Evolutionary conservation across 106 monocot genomes (phyloP), one percentile per base, ranked within the genome.

Genomic region (Posidonia australis): DNA sequence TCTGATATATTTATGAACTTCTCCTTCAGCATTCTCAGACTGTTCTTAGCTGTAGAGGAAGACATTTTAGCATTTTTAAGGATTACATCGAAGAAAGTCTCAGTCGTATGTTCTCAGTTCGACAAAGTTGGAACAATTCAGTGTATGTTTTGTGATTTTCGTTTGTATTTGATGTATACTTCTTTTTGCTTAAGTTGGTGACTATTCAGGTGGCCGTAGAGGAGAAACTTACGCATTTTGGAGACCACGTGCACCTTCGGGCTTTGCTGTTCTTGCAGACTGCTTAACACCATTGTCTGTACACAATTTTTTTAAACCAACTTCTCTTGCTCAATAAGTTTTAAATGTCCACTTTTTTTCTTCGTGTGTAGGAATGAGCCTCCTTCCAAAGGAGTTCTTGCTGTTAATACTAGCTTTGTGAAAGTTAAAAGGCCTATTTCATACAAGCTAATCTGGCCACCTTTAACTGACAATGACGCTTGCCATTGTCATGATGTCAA

Each of bases 1-100:
- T 98, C 98, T 64, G 82, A 85, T 69, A 77, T 98, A 78, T 83
- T 79, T 69, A 83, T 91, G 87, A 98, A 98, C 63, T 88, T 98
- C 53, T 81, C 98, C 18, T 91, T 89, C 46, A 91, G 85, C 67
- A 87, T 85, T 46, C 63, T 98, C 22, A 87, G 74, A 64, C 67
- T 98, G 13, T 81, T 98, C 58, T 69, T 91, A 71, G 87, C 91
- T 66, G 79, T 98, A 47, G 75, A 98, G 65, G 98, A 98, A 77
- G 87, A 98, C 70, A 98, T 98, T 63, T 71, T 91, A 72, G 77
- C 87, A 76, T 98, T 91, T 84, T 48, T 98, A 60, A 80, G 91
- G 61, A 91, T 81, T 74, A 87, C 91, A 54, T 87, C 98, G 1
- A 90, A 87, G 62, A 98, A 98, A 72, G 74, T 81, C 1, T 70